Percentiles rank a stretch among this genome's conserved stretches.
Conservation (phyloP, 192 early-diverging fungal genomes). For the Diversispora eburnea region DNA sequence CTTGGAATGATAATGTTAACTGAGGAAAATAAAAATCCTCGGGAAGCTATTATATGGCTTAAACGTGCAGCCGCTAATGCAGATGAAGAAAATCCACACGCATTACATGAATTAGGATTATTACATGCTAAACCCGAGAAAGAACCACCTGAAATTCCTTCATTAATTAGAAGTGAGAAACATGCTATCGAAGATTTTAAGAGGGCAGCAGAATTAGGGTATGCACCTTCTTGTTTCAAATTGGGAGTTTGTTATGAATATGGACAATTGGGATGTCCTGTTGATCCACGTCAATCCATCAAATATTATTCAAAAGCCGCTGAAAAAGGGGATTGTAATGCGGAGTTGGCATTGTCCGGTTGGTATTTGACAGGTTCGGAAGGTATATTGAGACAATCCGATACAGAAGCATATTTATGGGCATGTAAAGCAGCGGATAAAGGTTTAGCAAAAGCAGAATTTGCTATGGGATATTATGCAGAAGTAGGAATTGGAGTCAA, state of each 20-base stretch:
- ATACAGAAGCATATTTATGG: slow-evolving; percentile 97
- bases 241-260: slow-evolving; percentile 94
- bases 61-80: slow-evolving; percentile 89
- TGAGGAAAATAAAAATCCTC: slow-evolving; percentile 72
- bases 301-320: slow-evolving; percentile 95
- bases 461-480: slow-evolving; percentile 92
- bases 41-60: slow-evolving; percentile 92
- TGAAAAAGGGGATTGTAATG: slow-evolving; percentile 84
- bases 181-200: slow-evolving; percentile 93
- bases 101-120: slow-evolving; percentile 88
- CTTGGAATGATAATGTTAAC: slow-evolving; percentile 89
- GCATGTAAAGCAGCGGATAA: slow-evolving; percentile 94
- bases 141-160: slow-evolving; percentile 52
- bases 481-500: slow-evolving; percentile 87
- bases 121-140: slow-evolving; percentile 70
- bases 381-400: slow-evolving; percentile 81
- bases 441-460: slow-evolving; percentile 92
- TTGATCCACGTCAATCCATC: slow-evolving; percentile 87
- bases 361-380: slow-evolving; percentile 98
- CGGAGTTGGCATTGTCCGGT: slow-evolving; percentile 90
- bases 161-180: slow-evolving; percentile 71
- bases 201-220: slow-evolving; percentile 88
- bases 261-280: slow-evolving; percentile 80
- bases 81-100: slow-evolving; percentile 86
- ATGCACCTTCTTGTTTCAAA: slow-evolving; percentile 88